phyloP scores from a whole-genome alignment of 2,329 filamentous ascomycete species.

The Thermoascus crustaceus region DNA sequence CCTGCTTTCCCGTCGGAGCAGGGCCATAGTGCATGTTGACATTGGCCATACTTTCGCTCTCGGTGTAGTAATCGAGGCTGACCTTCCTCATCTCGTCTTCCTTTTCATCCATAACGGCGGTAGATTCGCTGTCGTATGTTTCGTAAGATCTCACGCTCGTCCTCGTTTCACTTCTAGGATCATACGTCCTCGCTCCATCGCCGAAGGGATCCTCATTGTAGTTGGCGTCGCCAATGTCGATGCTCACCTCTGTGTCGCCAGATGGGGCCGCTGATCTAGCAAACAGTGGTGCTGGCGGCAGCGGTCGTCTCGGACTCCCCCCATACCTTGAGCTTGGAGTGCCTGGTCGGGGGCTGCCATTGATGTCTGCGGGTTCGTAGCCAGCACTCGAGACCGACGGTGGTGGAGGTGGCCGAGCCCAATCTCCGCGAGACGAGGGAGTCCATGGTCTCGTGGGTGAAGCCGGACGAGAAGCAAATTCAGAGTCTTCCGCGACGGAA shows the following conservation, averaged over 20 bases:
- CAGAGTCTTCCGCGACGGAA: conserved; percentile 25
- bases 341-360: conserved; percentile 81
- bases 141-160: conserved; percentile 55
- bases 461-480: conserved; percentile 29
- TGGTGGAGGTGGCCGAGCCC: conserved; percentile 63
- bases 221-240: conserved; percentile 48
- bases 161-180: conserved; percentile 48
- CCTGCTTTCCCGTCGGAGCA: conserved; percentile 77
- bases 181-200: conserved; percentile 27
- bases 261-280: conserved; percentile 44
- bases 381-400: conserved; percentile 53
- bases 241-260: conserved; percentile 32
- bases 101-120: conserved; percentile 47
- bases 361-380: conserved; percentile 82
- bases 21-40: conserved; percentile 67
- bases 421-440: conserved; percentile 52
- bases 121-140: conserved; percentile 55
- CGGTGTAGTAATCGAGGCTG: conserved; percentile 38
- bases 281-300: conserved; percentile 84
- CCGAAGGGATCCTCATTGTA: conserved; percentile 73
- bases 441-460: conserved; percentile 47
- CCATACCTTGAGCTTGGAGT: conserved; percentile 86
- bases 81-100: conserved; percentile 34
- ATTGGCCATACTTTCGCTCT: conserved; percentile 50
- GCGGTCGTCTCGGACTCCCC: conserved; percentile 73